A percentile compares a stretch with the other conserved stretches of the same genome.
Evolutionary conservation across 352 stramenopile species (phyloP).

Genomic region (Phytophthora fragariaefolia): DNA sequence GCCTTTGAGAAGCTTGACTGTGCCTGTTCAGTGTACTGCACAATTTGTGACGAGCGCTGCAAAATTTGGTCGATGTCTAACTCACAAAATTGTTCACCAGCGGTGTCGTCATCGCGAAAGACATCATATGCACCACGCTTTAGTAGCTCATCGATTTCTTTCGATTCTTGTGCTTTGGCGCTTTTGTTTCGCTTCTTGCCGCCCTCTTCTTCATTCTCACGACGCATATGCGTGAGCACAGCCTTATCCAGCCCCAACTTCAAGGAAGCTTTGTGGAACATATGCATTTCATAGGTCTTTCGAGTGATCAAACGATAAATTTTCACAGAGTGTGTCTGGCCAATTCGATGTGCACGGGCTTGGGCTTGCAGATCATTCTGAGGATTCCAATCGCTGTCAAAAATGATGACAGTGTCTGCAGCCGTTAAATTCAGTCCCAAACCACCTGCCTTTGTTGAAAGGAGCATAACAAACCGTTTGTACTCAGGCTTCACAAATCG

Average conservation of each 20-base stretch:
- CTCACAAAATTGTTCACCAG: slow-evolving; percentile 95
- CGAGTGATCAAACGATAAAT: slow-evolving; percentile 91
- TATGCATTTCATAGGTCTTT: slow-evolving; percentile 96
- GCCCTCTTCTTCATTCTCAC: slow-evolving; percentile 84
- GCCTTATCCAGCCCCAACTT: slow-evolving; percentile 95
- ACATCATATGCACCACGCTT: slow-evolving; percentile 93
- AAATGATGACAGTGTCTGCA: slow-evolving; percentile 98
- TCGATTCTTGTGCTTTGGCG: slow-evolving; percentile 84
- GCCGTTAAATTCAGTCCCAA: slow-evolving; percentile 93
- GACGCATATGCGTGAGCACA: slow-evolving; percentile 91
- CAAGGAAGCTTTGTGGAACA: slow-evolving; percentile 93
- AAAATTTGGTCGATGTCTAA: slow-evolving; percentile 99
- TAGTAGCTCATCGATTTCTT: slow-evolving; percentile 93
- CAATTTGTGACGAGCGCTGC: slow-evolving; percentile 82
- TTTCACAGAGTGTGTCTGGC: slow-evolving; percentile 91
- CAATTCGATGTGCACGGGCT: slow-evolving; percentile 91
- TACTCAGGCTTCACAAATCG: slow-evolving; percentile 92
- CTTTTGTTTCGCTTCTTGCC: slow-evolving; percentile 81
- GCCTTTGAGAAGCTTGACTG: slow-evolving; percentile 93
- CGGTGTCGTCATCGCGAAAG: slow-evolving; percentile 91
- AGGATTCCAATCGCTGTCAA: slow-evolving; percentile 99
- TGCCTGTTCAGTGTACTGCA: slow-evolving; percentile 87
- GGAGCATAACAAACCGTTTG: slow-evolving; percentile 97
- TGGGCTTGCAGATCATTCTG: slow-evolving; percentile 97
- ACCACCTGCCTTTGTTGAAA: slow-evolving; percentile 98